A percentile compares a stretch with the other conserved stretches of the same genome.
Conservation (phyloP, 805 yeast genomes). For the Allodekkera sacchari region DNA sequence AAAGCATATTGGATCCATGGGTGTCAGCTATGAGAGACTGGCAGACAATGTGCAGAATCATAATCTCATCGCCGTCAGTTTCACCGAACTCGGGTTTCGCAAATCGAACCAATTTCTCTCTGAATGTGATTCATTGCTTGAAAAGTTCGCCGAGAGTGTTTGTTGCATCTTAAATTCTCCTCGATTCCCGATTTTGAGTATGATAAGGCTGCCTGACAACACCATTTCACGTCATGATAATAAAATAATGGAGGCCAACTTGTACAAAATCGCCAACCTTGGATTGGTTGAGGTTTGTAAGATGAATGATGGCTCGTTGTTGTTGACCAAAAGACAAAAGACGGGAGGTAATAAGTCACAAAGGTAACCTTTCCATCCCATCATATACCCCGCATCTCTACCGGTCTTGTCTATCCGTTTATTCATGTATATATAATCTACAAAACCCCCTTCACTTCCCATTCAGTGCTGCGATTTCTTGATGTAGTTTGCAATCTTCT, state of each 20-base stretch:
- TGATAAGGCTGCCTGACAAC: constrained; percentile 5
- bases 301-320: constrained; percentile 12
- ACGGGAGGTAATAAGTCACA: background rate
- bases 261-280: constrained; percentile 15
- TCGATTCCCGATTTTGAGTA: constrained; percentile 14
- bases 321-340: constrained; percentile 8
- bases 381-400: too few relatives aligned
- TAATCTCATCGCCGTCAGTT: too few relatives aligned
- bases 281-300: constrained; percentile 19
- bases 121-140: constrained; percentile 1
- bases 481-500: constrained; percentile 61
- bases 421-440: background rate
- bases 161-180: constrained; percentile 17
- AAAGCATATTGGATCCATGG: background rate
- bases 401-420: background rate
- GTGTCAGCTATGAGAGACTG: too few relatives aligned
- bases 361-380: background rate
- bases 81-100: constrained; percentile 4
- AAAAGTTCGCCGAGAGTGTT: constrained; percentile 7
- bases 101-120: constrained; percentile 4
- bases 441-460: background rate
- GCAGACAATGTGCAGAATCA: too few relatives aligned
- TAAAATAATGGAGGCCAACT: constrained; percentile 10
- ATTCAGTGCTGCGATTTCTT: constrained; percentile 12
- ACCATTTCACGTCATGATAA: constrained; percentile 4